These are phyloP conservation scores for Prunus padus DNA, from an alignment of 306 rosid genomes.

Conservation along the genomic window DNA sequence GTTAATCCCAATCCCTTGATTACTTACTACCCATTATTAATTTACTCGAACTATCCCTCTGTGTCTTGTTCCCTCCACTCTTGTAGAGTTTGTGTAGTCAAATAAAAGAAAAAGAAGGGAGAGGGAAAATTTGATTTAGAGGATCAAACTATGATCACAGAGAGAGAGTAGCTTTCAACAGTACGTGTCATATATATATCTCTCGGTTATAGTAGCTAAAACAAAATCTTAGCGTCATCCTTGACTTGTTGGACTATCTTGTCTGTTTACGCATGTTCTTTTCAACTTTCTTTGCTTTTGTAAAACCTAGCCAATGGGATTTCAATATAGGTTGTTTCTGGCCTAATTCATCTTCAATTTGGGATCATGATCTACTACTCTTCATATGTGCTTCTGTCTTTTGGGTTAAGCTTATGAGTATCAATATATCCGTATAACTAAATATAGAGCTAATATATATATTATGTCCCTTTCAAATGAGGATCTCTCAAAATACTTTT, in stretches of 20 bases:
- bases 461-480: too few relatives aligned
- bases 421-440: not conserved
- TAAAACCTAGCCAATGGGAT: conserved; percentile 43
- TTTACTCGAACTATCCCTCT: not conserved
- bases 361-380: conserved; percentile 52
- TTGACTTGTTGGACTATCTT: conserved; percentile 45
- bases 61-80: not conserved
- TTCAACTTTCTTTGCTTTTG: conserved; percentile 16
- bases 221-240: conserved; percentile 34
- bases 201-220: conserved; percentile 14
- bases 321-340: conserved; percentile 39
- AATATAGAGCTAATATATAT: too few relatives aligned
- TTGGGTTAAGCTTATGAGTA: not conserved
- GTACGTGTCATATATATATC: conserved; percentile 17
- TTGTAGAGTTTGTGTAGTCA: conserved; percentile 33
- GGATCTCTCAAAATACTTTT: too few relatives aligned
- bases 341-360: conserved; percentile 39
- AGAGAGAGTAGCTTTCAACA: conserved; percentile 34
- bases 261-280: not conserved
- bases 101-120: conserved; percentile 29
- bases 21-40: conserved; percentile 34
- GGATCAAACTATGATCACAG: conserved; percentile 9
- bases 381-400: conserved; percentile 26
- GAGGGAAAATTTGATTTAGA: conserved; percentile 35
- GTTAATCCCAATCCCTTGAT: conserved; percentile 32